Base-by-base conservation (phyloP, 116 monocot species). In the Phalaenopsis hybrid region DNA sequence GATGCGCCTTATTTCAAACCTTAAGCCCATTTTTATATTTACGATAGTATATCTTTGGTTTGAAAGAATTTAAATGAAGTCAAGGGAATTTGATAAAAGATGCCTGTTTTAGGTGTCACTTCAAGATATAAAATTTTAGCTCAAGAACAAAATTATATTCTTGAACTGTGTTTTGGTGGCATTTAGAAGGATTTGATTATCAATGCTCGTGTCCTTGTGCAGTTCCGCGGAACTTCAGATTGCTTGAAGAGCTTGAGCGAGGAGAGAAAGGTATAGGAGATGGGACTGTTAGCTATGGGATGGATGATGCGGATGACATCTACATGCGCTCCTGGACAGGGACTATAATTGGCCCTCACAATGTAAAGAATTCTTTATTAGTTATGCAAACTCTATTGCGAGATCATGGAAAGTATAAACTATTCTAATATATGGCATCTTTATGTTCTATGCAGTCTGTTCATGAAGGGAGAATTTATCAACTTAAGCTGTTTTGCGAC, bases 381-480 rank as follows among this genome's bases (percentile, higher is more conserved):
- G 28, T 81, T 50, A 31, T 73, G 15, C 51, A 68, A 55, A 8
- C 21, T 52, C 25, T 49, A 80, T 41, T 37, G 16, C 44, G 46
- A 20, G 15, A 58, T 55, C 37, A 48, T 17, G 52, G 15, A 4
- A 52, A 44, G 58, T 57, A 21, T 84, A 74, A 4, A 41, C n/a
- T 46, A 21, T 75, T 75, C 3, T 46, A 3, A 46, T 75, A 13
- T 8, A 1, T 21, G 45, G 23, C 17, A 65, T 65, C 5, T 25
- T 31, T 76, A 17, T 70, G 52, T 15, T 79, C 23, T 28, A 21
- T 81, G 85, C 76, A 92, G 92, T 88, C 92, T 72, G 89, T 92
- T 11, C 92, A 92, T 74, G 92, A 92, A 73, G 92, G 92, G 25
- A 85, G 92, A 20, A 92, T 92, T 41, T 89, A 92, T 79, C 89